These are phyloP conservation scores for Linnemannia schmuckeri DNA, from an alignment of 192 early-diverging fungal genomes.

Conservation along the genomic window DNA sequence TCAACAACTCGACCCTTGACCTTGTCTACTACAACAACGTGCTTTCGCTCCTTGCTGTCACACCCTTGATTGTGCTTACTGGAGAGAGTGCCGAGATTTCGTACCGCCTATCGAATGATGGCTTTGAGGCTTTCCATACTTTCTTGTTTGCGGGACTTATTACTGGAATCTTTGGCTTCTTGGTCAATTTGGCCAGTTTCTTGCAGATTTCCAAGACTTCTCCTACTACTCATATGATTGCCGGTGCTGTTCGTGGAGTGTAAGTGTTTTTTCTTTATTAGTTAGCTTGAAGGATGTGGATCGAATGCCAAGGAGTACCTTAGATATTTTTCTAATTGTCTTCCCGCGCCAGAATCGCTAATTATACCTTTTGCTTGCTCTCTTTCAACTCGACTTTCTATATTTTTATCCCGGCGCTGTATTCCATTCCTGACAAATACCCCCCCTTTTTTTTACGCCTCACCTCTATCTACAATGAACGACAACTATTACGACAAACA, in stretches of 20 bases:
- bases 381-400: background rate
- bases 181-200: conserved; percentile 74
- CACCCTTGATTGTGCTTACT: conserved; percentile 65
- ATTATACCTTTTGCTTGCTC: background rate
- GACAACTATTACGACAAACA: background rate
- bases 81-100: conserved; percentile 49
- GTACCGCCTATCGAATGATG: background rate
- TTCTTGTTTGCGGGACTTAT: conserved; percentile 56
- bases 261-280: conserved; percentile 4
- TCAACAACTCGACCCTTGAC: conserved; percentile 65
- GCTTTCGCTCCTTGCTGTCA: conserved; percentile 58
- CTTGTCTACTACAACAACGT: conserved; percentile 76
- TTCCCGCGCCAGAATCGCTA: background rate
- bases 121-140: conserved; percentile 17
- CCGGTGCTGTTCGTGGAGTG: conserved; percentile 74
- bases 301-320: background rate
- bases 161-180: conserved; percentile 70
- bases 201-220: conserved; percentile 75
- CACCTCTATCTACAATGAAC: background rate
- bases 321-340: background rate
- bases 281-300: background rate
- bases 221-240: conserved; percentile 72
- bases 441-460: background rate
- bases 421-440: background rate
- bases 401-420: background rate